Evolutionary conservation across 768 basidiomycete genomes (phyloP), one percentile per base, ranked within the genome.

Genomic region (Suillus hirtellus): DNA sequence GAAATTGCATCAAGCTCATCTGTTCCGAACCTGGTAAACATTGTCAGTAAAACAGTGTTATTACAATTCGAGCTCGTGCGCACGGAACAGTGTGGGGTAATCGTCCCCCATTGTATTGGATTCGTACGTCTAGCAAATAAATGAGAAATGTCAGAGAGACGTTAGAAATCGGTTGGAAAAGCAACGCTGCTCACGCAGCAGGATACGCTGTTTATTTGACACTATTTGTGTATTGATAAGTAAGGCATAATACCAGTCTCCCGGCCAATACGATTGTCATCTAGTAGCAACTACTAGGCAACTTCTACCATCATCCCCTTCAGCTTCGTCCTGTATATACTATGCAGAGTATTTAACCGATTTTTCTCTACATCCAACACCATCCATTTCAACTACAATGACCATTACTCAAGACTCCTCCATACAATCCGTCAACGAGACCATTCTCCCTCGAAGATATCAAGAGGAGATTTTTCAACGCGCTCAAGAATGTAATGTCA

Each of bases 1-100:
- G 96, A 71, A 99, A 88, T 82, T 98, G 95, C 66, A 96, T 92
- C 79, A 96, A 82, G 83, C 95, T 96, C 96, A 98, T 98, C 81
- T 88, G 85, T 80, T 97, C 96, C 84, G 96, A 98, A 63, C 93
- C 95, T 97, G 50, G 61, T 63, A 60, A 60, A 6, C 49, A 70
- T 65, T 61, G 58, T 65, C 59, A 65, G 62, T 43, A 62, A 42
- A 31, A 44, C 43, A 17, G 40, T 52, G 27, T 17, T 53, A 14
- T 63, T 42, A 19, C 19, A 61, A 1, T 58, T 53, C 44, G 10
- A 42, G n/a, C 24, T 31, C 44, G 11, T 47, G 50, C 67, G 21
- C 76, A 94, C 93, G 92, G 81, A 95, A 88, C 79, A 92, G 76
- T 70, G 88, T 92, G 27, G 93, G 90, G 75, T 92, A 93, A 63